A percentile compares a stretch with the other conserved stretches of the same genome.
Conservation (phyloP, 768 basidiomycete genomes). For the Dictyophora rubrovolvata region DNA sequence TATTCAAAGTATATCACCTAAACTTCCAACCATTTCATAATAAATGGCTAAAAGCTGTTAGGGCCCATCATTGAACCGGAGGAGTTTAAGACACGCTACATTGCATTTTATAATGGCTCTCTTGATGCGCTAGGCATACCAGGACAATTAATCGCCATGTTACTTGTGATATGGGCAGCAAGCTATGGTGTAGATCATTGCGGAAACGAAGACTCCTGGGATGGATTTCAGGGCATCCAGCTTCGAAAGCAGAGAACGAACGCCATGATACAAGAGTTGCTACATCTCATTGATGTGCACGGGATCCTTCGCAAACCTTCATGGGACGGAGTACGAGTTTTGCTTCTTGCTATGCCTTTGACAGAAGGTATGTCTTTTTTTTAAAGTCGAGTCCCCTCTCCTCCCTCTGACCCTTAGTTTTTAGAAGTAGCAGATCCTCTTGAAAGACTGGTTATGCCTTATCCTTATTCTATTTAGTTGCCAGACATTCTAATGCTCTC, state of each 20-base stretch:
- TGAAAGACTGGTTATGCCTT: conserved; percentile 29
- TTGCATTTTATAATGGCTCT: conserved; percentile 50
- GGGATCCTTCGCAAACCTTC: conserved; percentile 71
- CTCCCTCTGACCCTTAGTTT: conserved; percentile 5
- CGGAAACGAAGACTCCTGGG: conserved; percentile 42
- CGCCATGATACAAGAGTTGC: conserved; percentile 63
- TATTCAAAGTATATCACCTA: conserved; percentile 52
- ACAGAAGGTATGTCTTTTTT: conserved; percentile 51
- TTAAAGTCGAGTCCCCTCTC: conserved; percentile 11
- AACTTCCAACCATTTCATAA: background rate
- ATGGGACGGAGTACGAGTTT: conserved; percentile 76
- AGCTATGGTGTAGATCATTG: conserved; percentile 81
- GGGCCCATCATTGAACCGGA: conserved; percentile 78
- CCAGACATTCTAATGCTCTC: conserved; percentile 19
- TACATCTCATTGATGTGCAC: conserved; percentile 71
- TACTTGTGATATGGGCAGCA: conserved; percentile 80
- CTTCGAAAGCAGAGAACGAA: conserved; percentile 48
- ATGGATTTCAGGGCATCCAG: conserved; percentile 20
- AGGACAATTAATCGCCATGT: conserved; percentile 66
- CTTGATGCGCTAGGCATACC: conserved; percentile 54
- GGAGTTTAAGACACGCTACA: conserved; percentile 69
- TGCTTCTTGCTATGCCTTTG: conserved; percentile 73
- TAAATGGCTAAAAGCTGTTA: conserved; percentile 21
- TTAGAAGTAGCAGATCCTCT: conserved; percentile 34
- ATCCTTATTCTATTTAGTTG: background rate